Conservation (phyloP, 1,284 basidiomycete species). For the Uromyces viciae-fabae region DNA sequence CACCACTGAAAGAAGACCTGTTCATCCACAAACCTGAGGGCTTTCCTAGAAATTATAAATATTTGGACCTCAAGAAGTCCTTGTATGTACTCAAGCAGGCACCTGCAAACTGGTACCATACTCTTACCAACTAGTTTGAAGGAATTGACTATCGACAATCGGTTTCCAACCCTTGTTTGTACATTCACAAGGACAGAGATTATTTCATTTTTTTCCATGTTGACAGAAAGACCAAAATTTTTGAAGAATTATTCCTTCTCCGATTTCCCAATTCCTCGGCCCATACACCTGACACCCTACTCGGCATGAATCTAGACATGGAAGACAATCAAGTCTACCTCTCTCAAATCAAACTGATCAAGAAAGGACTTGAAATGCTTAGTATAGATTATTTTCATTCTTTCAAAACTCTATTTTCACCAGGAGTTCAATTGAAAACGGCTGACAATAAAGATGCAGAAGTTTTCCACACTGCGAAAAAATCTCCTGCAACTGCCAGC, state of each 20-base stretch:
- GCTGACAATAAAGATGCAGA: background rate
- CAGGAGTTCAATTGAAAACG: background rate
- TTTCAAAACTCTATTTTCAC: background rate
- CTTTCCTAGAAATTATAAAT: no score
- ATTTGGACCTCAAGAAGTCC: no score
- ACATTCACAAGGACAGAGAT: background rate
- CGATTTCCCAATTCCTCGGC: no score
- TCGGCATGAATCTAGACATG: background rate
- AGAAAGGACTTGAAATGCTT: background rate
- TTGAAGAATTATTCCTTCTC: background rate
- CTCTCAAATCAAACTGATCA: background rate
- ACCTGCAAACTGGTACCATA: background rate
- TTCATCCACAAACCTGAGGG: no score
- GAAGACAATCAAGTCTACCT: background rate
- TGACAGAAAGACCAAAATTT: background rate
- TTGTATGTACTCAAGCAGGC: no score
- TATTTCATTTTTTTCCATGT: background rate
- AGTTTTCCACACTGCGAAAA: background rate
- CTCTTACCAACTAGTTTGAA: background rate
- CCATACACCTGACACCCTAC: background rate
- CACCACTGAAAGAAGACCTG: no score
- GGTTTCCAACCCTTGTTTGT: background rate
- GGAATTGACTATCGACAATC: background rate
- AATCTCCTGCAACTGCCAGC: no score
- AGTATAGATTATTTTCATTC: background rate